A percentile compares a stretch with the other conserved stretches of the same genome.
Conservation (phyloP, 1,139 yeast species). For the Yamadazyma epiphylla region DNA sequence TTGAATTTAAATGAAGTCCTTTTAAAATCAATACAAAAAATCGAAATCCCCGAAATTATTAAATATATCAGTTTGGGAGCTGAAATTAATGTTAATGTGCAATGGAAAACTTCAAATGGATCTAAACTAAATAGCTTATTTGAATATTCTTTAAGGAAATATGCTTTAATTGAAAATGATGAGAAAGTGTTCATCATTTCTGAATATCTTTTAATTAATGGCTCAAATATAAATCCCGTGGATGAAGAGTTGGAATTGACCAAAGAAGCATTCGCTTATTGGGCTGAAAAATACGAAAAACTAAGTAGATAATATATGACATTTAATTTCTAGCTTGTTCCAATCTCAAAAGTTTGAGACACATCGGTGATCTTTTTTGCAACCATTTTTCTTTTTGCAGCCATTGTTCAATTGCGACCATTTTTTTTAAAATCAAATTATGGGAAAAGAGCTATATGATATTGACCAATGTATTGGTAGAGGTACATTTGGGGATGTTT, state of each 20-base stretch:
- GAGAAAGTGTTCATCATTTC: constrained; percentile 58
- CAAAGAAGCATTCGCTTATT: constrained; percentile 46
- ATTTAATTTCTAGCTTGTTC: not conserved
- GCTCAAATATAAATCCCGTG: constrained; percentile 39
- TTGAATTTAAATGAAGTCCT: constrained; percentile 24
- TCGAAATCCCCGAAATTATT: constrained; percentile 45
- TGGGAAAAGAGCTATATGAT: constrained; percentile 25
- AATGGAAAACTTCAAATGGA: constrained; percentile 20
- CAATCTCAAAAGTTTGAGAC: too few species aligned
- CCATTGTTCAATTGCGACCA: too few species aligned
- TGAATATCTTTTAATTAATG: constrained; percentile 69
- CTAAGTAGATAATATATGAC: constrained; percentile 1
- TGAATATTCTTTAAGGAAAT: constrained; percentile 59
- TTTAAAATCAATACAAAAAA: constrained; percentile 47
- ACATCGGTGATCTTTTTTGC: too few species aligned
- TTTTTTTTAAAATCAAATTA: too few species aligned
- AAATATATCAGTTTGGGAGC: constrained; percentile 50
- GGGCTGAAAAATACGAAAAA: constrained; percentile 29
- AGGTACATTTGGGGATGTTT: constrained; percentile 89
- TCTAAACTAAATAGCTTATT: constrained; percentile 36
- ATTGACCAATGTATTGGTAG: constrained; percentile 65
- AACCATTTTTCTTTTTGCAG: too few species aligned
- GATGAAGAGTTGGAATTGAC: constrained; percentile 30
- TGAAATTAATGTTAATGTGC: constrained; percentile 37
- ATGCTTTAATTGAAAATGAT: constrained; percentile 23